A percentile compares a stretch with the other conserved stretches of the same genome.
These are phyloP conservation scores for Parathielavia hyrcaniae DNA, from an alignment of 495 filamentous ascomycete genomes.

Conservation along the genomic window DNA sequence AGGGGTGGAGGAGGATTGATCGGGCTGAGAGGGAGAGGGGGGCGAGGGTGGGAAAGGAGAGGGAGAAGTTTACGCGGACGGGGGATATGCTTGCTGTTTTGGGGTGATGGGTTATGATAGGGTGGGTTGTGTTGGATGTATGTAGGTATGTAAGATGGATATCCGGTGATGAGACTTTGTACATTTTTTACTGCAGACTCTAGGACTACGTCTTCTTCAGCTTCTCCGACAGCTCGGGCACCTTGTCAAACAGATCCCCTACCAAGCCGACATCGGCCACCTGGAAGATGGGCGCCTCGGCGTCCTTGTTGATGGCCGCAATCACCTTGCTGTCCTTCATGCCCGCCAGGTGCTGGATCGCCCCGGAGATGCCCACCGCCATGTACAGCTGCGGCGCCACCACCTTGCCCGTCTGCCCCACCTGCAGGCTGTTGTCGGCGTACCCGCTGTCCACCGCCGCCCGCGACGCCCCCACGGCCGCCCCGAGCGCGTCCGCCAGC, in stretches of 20 bases:
- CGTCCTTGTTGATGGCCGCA: slow-evolving; percentile 96
- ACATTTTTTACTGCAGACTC: slow-evolving; percentile 13
- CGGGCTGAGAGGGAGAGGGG: slow-evolving; percentile 65
- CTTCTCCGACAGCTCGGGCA: slow-evolving; percentile 95
- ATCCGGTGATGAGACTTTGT: slow-evolving; percentile 9
- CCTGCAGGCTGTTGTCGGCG: slow-evolving; percentile 98
- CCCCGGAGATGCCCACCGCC: slow-evolving; percentile 90
- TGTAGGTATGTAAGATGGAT: slow-evolving; percentile 15
- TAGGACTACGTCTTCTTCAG: slow-evolving; percentile 61
- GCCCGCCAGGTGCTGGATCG: slow-evolving; percentile 96
- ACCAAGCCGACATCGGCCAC: slow-evolving; percentile 93
- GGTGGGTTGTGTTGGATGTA: not conserved
- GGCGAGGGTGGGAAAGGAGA: slow-evolving; percentile 59
- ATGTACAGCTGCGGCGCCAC: slow-evolving; percentile 94
- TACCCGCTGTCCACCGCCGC: slow-evolving; percentile 96
- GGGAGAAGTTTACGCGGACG: slow-evolving; percentile 75
- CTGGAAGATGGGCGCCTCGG: slow-evolving; percentile 96
- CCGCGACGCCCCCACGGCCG: slow-evolving; percentile 88
- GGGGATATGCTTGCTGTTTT: slow-evolving; percentile 73
- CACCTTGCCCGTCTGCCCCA: slow-evolving; percentile 97
- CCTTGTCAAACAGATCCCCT: slow-evolving; percentile 90
- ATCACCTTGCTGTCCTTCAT: slow-evolving; percentile 99
- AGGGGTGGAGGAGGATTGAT: slow-evolving; percentile 84
- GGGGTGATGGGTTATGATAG: slow-evolving; percentile 37
- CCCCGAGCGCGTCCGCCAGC: slow-evolving; percentile 83